Evolutionary conservation across 2,329 filamentous ascomycete genomes (phyloP).

Genomic region (Botrytis fabae): DNA sequence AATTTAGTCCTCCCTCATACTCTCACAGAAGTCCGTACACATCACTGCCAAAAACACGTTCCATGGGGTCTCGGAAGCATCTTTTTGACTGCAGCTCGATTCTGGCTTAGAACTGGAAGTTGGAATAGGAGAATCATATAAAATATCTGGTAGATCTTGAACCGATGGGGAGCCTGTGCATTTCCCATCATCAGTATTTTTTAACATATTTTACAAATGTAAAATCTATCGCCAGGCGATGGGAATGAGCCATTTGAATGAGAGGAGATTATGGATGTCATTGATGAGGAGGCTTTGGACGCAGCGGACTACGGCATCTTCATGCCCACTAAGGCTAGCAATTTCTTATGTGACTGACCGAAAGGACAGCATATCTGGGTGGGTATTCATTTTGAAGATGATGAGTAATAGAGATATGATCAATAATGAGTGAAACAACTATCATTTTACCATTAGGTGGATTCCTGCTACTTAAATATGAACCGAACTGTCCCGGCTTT

Average conservation of each 20-base stretch:
- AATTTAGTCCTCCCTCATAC: neutral
- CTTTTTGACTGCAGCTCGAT: neutral
- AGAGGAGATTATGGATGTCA: no score
- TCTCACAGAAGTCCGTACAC: neutral
- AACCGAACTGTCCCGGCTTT: neutral
- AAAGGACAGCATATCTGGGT: neutral
- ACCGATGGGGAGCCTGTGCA: no score
- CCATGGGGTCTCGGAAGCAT: neutral
- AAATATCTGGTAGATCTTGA: neutral
- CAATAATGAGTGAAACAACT: neutral
- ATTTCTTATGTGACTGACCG: no score
- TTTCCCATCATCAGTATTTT: no score
- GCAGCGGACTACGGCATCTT: no score
- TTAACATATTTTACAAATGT: no score
- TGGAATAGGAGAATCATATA: neutral
- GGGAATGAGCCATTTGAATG: no score
- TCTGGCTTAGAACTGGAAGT: neutral
- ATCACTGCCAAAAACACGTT: neutral
- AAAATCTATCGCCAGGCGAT: no score
- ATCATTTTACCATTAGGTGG: neutral
- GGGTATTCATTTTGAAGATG: neutral
- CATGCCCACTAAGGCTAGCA: no score
- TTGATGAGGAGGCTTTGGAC: no score
- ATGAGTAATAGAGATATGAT: neutral
- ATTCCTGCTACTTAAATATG: neutral